Percentiles rank a stretch among this genome's conserved stretches.
Conservation (phyloP, 2,329 filamentous ascomycete species). For the Chaetomium strumarium region DNA sequence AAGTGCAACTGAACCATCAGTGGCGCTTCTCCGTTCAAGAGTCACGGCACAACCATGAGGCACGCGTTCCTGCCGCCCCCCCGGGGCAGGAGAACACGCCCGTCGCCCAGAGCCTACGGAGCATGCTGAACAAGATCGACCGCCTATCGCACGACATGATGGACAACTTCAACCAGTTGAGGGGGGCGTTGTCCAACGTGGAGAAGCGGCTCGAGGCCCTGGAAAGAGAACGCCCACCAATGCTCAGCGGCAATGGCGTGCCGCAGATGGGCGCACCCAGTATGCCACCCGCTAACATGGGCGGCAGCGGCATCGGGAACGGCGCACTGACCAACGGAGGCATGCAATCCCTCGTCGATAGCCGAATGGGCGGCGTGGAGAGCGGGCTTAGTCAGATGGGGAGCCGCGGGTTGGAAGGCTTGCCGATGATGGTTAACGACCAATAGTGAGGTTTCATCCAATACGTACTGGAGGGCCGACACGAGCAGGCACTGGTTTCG, state of each 20-base stretch:
- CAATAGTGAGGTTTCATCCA: slow-evolving; percentile 9
- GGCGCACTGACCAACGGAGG: slow-evolving; percentile 24
- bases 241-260: slow-evolving; percentile 23
- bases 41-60: slow-evolving; percentile 56
- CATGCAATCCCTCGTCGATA: slow-evolving; percentile 24
- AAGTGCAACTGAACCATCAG: slow-evolving; percentile 56
- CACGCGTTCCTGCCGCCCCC: slow-evolving; percentile 47
- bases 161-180: slow-evolving; percentile 47
- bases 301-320: slow-evolving; percentile 22
- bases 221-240: slow-evolving; percentile 17
- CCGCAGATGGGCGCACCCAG: slow-evolving; percentile 23
- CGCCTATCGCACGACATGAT: slow-evolving; percentile 51
- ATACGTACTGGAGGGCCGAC: too few relatives aligned
- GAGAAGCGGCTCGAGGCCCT: slow-evolving; percentile 34
- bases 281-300: slow-evolving; percentile 28
- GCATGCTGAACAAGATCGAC: slow-evolving; percentile 54
- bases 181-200: slow-evolving; percentile 45
- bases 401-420: slow-evolving; percentile 21
- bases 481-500: too few relatives aligned
- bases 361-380: slow-evolving; percentile 26
- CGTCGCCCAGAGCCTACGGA: slow-evolving; percentile 51
- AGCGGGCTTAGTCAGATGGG: slow-evolving; percentile 26
- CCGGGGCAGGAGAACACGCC: slow-evolving; percentile 54
- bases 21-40: slow-evolving; percentile 60
- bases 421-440: slow-evolving; percentile 28